A percentile compares a stretch with the other conserved stretches of the same genome.
phyloP scores from a whole-genome alignment of 2,329 filamentous ascomycete species.

The Ophiocordyceps sinensis region DNA sequence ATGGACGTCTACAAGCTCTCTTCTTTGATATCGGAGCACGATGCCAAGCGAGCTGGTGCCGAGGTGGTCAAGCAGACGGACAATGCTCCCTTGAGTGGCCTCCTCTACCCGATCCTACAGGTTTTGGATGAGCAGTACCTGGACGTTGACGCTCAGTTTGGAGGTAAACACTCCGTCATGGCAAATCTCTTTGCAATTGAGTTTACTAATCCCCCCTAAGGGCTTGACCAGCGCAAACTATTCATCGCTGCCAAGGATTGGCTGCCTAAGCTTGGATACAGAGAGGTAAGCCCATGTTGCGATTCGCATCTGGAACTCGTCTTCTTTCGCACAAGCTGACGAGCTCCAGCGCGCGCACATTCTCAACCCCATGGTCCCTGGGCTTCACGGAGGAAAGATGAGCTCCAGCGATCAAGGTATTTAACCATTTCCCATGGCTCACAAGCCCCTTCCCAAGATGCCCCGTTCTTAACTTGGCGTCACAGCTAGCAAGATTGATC shows the following conservation, averaged over 20 bases:
- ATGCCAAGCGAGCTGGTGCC: conserved; percentile 79
- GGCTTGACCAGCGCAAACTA: conserved; percentile 74
- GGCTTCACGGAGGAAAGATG: conserved; percentile 79
- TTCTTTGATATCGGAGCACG: conserved; percentile 57
- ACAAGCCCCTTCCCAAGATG: neutral
- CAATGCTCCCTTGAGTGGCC: conserved; percentile 49
- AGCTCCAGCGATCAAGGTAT: conserved; percentile 54
- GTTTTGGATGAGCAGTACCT: conserved; percentile 84
- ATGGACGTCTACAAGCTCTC: conserved; percentile 79
- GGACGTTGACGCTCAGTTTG: conserved; percentile 77
- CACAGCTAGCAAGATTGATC: conserved; percentile 74
- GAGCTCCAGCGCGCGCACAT: conserved; percentile 20
- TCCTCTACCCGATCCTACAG: conserved; percentile 46
- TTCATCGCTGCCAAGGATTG: conserved; percentile 77
- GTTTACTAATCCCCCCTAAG: conserved; percentile 4
- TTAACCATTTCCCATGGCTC: neutral
- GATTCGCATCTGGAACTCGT: neutral
- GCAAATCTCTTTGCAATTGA: neutral
- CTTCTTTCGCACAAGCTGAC: neutral
- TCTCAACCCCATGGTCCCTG: conserved; percentile 69
- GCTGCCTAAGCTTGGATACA: conserved; percentile 75
- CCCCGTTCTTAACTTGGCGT: neutral
- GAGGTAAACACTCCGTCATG: conserved; percentile 29
- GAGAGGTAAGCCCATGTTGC: conserved; percentile 27
- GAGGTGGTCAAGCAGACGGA: conserved; percentile 89